A percentile compares a stretch with the other conserved stretches of the same genome.
Evolutionary conservation across 1,284 basidiomycete genomes (phyloP).

Genomic region (Microbotryum silenes-acaulis): DNA sequence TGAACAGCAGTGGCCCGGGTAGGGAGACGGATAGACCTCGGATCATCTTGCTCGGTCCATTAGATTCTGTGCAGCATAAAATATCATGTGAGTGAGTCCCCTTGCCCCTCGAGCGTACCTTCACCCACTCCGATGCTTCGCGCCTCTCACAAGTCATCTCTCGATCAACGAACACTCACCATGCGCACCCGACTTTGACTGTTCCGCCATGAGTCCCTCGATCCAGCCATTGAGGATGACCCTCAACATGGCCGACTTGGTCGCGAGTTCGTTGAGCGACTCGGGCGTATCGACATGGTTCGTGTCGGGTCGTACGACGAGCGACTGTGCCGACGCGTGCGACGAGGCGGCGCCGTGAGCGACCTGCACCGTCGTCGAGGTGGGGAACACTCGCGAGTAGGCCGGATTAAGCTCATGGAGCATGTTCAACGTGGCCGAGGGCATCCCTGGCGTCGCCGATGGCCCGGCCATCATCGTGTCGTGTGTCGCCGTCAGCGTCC

Average conservation of each 20-base stretch:
- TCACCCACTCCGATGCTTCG: slow-evolving; percentile 11
- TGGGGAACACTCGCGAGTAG: slow-evolving; percentile 15
- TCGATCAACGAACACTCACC: not conserved
- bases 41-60: not conserved
- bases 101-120: slow-evolving; percentile 6
- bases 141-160: slow-evolving; percentile 1
- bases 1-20: slow-evolving; percentile 18
- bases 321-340: too few relatives aligned
- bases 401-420: slow-evolving; percentile 12
- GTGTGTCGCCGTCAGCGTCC: too few relatives aligned
- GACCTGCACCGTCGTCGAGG: too few relatives aligned
- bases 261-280: slow-evolving; percentile 11
- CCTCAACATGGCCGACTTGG: slow-evolving; percentile 22
- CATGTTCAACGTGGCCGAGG: not conserved
- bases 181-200: slow-evolving; percentile 4
- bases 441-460: too few relatives aligned
- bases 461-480: too few relatives aligned
- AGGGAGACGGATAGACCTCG: not conserved
- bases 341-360: too few relatives aligned
- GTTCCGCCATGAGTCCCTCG: slow-evolving; percentile 21
- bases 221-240: slow-evolving; percentile 28
- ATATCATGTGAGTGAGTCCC: not conserved
- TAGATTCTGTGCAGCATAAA: not conserved
- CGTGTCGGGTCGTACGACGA: slow-evolving; percentile 13
- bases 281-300: slow-evolving; percentile 7